These are phyloP conservation scores for Ophiosphaerella herpotricha DNA, from an alignment of 2,329 filamentous ascomycete species.

Conservation along the genomic window DNA sequence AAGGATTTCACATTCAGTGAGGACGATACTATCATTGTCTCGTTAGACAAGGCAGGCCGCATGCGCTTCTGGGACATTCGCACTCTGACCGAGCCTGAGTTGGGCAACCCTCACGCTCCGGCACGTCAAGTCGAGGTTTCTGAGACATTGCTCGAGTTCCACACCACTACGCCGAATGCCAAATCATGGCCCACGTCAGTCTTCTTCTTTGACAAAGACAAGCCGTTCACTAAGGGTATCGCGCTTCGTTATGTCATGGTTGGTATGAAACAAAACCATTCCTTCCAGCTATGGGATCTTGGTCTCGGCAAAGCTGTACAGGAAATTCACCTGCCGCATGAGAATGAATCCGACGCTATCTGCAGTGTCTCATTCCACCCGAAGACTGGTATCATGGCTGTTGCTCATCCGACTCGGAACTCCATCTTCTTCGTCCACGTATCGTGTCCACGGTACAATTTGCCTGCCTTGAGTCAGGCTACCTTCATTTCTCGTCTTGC, in stretches of 20 bases:
- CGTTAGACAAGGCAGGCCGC: conserved; percentile 92
- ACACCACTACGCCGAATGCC: conserved; percentile 82
- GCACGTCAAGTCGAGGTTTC: conserved; percentile 72
- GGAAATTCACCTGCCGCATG: conserved; percentile 94
- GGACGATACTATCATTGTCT: conserved; percentile 92
- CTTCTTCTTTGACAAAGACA: conserved; percentile 92
- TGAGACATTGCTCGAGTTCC: conserved; percentile 82
- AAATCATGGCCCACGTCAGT: conserved; percentile 98
- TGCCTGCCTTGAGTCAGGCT: conserved; percentile 81
- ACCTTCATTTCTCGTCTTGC: conserved; percentile 81
- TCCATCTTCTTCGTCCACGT: conserved; percentile 97
- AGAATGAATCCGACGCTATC: conserved; percentile 95
- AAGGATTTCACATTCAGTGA: conserved; percentile 99
- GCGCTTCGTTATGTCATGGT: conserved; percentile 95
- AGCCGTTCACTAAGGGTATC: conserved; percentile 86
- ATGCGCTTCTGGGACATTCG: conserved; percentile 99
- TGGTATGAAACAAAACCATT: conserved; percentile 98
- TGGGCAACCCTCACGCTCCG: conserved; percentile 48
- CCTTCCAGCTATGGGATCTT: conserved; percentile 97
- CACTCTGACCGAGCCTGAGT: conserved; percentile 64
- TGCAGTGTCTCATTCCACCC: conserved; percentile 97
- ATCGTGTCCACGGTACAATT: conserved; percentile 88
- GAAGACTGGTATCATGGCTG: conserved; percentile 86
- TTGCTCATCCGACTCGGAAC: conserved; percentile 95
- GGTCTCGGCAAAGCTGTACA: conserved; percentile 93